Conservation (phyloP, 305 asterid genomes). For the Salvia sclarea region DNA sequence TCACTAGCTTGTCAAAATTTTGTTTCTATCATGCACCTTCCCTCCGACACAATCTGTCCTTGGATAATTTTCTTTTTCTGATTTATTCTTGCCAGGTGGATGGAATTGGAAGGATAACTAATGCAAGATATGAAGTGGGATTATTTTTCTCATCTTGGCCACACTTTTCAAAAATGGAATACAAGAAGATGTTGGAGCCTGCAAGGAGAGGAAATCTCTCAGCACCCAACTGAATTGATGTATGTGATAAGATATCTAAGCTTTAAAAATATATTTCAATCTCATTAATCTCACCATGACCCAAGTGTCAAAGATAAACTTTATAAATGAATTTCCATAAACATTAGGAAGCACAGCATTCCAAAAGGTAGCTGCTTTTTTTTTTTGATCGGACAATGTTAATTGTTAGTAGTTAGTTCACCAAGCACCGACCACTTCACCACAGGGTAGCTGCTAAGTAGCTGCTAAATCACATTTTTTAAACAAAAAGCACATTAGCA, state of each 20-base stretch:
- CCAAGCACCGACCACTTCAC: too few relatives aligned
- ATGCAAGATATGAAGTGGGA: background rate
- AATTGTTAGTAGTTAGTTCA: too few relatives aligned
- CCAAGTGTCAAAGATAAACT: background rate
- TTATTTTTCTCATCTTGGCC: background rate
- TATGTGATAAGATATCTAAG: background rate
- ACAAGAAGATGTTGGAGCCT: conserved; percentile 4
- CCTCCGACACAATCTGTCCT: background rate
- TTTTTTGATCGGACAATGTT: too few relatives aligned
- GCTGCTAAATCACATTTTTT: background rate
- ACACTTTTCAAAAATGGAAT: background rate
- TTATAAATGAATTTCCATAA: background rate
- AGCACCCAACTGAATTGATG: background rate
- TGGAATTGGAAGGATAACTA: background rate
- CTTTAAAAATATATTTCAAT: background rate
- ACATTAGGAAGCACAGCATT: background rate
- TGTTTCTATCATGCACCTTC: background rate
- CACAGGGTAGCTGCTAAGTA: too few relatives aligned
- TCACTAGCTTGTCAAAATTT: background rate
- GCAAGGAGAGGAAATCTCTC: background rate
- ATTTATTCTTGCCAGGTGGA: background rate
- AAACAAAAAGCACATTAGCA: background rate
- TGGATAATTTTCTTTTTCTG: background rate
- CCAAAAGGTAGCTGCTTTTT: background rate
- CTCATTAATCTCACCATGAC: background rate